phyloP scores from a whole-genome alignment of 2,329 filamentous ascomycete species.

The Aspergillus novoparasiticus region DNA sequence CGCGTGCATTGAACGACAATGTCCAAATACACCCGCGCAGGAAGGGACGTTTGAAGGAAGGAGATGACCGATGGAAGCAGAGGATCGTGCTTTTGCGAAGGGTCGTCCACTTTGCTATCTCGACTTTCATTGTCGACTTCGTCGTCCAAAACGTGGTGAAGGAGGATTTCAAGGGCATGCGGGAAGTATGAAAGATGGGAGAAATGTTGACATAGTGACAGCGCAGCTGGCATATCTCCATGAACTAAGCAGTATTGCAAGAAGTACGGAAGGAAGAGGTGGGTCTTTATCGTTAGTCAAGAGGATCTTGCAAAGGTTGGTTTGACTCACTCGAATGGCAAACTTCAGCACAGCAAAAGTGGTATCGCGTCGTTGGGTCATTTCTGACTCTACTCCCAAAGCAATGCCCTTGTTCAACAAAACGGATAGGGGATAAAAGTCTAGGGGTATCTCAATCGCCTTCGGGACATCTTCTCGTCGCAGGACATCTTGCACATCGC shows the following conservation, averaged over 20 bases:
- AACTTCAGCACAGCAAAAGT: slow-evolving; percentile 90
- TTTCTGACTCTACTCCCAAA: slow-evolving; percentile 85
- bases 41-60: slow-evolving; percentile 71
- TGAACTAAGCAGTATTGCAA: slow-evolving; percentile 76
- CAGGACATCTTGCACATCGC: slow-evolving; percentile 82
- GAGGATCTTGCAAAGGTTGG: neutral
- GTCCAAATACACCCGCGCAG: slow-evolving; percentile 74
- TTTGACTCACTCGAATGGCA: slow-evolving; percentile 72
- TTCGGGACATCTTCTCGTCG: slow-evolving; percentile 72
- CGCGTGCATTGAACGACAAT: slow-evolving; percentile 96
- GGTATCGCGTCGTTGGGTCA: slow-evolving; percentile 90
- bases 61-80: slow-evolving; percentile 57
- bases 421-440: slow-evolving; percentile 92
- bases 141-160: slow-evolving; percentile 92
- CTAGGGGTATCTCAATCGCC: slow-evolving; percentile 77
- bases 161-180: slow-evolving; percentile 85
- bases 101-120: slow-evolving; percentile 30
- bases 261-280: slow-evolving; percentile 88
- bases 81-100: slow-evolving; percentile 30
- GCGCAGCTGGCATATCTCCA: slow-evolving; percentile 76
- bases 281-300: slow-evolving; percentile 63
- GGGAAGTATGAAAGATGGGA: slow-evolving; percentile 87
- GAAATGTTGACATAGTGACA: slow-evolving; percentile 82
- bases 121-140: slow-evolving; percentile 71
- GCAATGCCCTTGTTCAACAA: slow-evolving; percentile 87